Percentiles rank a stretch among this genome's conserved stretches.
Evolutionary conservation across 257 asterid species (phyloP).

Genomic region (Henckelia pumila): DNA sequence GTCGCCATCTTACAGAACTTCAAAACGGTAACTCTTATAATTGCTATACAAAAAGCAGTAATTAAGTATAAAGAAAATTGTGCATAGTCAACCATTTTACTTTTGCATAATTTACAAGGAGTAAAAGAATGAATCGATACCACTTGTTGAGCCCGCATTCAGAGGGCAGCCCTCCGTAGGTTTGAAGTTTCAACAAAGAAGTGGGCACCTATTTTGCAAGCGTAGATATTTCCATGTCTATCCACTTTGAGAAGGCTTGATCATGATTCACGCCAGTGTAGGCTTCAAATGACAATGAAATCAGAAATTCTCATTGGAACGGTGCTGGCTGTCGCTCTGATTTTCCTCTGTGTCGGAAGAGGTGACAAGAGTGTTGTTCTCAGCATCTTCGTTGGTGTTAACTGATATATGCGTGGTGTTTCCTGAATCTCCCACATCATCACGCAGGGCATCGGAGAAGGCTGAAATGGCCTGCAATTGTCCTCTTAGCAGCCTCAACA

Average conservation of each 20-base stretch:
- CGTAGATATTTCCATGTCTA: too few relatives aligned
- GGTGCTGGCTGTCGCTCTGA: constrained; percentile 4
- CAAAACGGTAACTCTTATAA: neutral
- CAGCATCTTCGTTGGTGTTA: constrained; percentile 22
- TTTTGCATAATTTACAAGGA: neutral
- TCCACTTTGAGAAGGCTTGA: too few relatives aligned
- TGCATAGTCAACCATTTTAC: neutral
- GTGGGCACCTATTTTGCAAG: too few relatives aligned
- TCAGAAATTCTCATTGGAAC: neutral
- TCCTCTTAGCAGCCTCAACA: constrained; percentile 35
- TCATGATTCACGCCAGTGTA: neutral
- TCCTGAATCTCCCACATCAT: constrained; percentile 12
- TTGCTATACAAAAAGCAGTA: neutral
- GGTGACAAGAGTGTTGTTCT: constrained; percentile 19
- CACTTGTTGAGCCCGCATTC: neutral
- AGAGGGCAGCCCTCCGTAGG: neutral
- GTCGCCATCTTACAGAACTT: too few relatives aligned
- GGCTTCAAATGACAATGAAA: neutral
- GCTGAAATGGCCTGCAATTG: constrained; percentile 30
- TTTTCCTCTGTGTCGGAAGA: constrained; percentile 21
- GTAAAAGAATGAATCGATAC: neutral
- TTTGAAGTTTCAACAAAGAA: neutral
- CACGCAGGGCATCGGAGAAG: constrained; percentile 23
- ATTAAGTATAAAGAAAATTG: too few relatives aligned
- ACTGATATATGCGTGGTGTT: neutral